Percentiles rank a stretch among this genome's conserved stretches.
phyloP scores from a whole-genome alignment of 2,329 filamentous ascomycete species.

The Pyrenochaeta sp. region DNA sequence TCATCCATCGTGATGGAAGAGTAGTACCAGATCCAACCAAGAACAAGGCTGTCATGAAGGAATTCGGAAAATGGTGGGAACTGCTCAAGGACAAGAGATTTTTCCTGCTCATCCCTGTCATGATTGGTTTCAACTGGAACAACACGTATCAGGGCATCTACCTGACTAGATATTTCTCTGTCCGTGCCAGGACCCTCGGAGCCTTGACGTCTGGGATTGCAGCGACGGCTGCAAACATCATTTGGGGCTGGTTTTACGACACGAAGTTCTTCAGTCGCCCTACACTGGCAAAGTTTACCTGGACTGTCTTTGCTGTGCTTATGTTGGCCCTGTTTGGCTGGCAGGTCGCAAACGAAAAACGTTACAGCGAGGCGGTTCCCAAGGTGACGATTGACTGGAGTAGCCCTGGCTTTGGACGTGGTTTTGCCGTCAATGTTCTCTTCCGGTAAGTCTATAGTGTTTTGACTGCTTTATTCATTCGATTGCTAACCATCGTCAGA shows the following conservation, averaged over 20 bases:
- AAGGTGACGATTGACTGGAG: conserved; percentile 56
- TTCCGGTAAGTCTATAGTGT: conserved; percentile 56
- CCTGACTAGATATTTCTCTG: conserved; percentile 61
- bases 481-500: conserved; percentile 14
- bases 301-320: conserved; percentile 50
- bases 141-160: conserved; percentile 61
- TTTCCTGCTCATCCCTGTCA: conserved; percentile 58
- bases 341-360: conserved; percentile 58
- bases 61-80: conserved; percentile 48
- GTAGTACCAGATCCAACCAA: conserved; percentile 42
- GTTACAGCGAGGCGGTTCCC: conserved; percentile 51
- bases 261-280: conserved; percentile 52
- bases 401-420: conserved; percentile 54
- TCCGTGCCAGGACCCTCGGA: conserved; percentile 57
- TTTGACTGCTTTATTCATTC: too few relatives aligned
- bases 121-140: conserved; percentile 61
- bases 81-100: conserved; percentile 56
- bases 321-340: conserved; percentile 57
- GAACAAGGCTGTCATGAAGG: conserved; percentile 49
- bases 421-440: conserved; percentile 58
- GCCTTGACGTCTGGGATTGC: conserved; percentile 57
- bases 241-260: conserved; percentile 62
- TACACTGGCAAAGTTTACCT: conserved; percentile 53
- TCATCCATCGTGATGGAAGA: conserved; percentile 53
- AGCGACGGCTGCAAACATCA: conserved; percentile 55